Evolutionary conservation across 176 grass and related monocot species (phyloP).

Genomic region (Phoenix dactylifera): DNA sequence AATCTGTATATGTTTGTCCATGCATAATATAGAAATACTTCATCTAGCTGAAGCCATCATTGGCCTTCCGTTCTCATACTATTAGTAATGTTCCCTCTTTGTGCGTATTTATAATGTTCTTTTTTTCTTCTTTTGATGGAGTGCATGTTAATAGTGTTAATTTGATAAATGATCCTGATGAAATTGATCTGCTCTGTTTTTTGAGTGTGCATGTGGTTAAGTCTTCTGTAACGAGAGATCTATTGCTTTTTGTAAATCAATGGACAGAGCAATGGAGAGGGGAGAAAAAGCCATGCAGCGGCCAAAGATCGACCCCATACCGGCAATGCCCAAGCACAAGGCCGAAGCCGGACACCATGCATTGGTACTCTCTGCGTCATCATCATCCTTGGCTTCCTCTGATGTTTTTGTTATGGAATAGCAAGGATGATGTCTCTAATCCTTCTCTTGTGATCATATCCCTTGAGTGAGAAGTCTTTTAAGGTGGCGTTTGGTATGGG

Average conservation of each 20-base stretch:
- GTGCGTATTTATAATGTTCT: too few species aligned
- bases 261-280: neutral
- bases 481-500: neutral
- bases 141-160: too few species aligned
- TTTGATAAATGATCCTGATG: too few species aligned
- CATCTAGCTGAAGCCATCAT: too few species aligned
- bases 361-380: neutral
- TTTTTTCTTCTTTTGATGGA: too few species aligned
- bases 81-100: too few species aligned
- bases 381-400: constrained; percentile 5
- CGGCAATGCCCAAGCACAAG: constrained; percentile 67
- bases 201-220: too few species aligned
- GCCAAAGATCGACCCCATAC: constrained; percentile 53
- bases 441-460: constrained; percentile 10
- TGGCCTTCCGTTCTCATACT: too few species aligned
- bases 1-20: neutral
- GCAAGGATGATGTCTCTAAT: neutral
- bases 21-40: too few species aligned
- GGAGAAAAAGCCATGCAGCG: constrained; percentile 38
- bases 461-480: constrained; percentile 56
- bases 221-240: too few species aligned
- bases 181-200: too few species aligned
- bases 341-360: constrained; percentile 62
- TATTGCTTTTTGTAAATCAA: too few species aligned
- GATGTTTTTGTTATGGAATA: neutral